Percentiles rank a stretch among this genome's conserved stretches.
Evolutionary conservation across 768 basidiomycete species (phyloP).

Genomic region (Guyanaporus albipodus): DNA sequence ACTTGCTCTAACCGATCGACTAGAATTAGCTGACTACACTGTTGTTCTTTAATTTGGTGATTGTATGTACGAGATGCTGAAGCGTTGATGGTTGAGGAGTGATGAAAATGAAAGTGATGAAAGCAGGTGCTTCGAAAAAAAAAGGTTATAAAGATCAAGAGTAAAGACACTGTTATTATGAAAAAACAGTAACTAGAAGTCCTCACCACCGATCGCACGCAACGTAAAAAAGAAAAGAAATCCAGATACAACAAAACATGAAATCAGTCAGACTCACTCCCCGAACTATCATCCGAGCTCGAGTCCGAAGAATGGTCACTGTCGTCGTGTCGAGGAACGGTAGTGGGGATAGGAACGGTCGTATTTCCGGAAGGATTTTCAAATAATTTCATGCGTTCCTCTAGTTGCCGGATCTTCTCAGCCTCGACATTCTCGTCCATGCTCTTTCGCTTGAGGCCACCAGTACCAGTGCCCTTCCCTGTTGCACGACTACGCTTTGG

Average conservation of each 20-base stretch:
- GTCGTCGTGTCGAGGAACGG: constrained; percentile 37
- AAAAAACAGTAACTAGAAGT: constrained; percentile 26
- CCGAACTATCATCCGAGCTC: constrained; percentile 77
- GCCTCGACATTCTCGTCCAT: constrained; percentile 98
- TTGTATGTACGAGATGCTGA: constrained; percentile 39
- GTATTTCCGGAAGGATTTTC: constrained; percentile 51
- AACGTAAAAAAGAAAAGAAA: constrained; percentile 14
- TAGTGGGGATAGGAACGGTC: constrained; percentile 32
- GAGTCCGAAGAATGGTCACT: constrained; percentile 80
- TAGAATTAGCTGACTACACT: constrained; percentile 50
- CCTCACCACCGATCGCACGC: constrained; percentile 15
- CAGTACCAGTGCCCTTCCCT: constrained; percentile 82
- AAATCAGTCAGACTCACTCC: constrained; percentile 75
- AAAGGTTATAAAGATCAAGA: constrained; percentile 38
- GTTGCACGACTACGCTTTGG: constrained; percentile 56
- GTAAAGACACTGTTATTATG: constrained; percentile 26
- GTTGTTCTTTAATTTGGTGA: constrained; percentile 40
- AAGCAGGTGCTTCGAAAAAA: constrained; percentile 25
- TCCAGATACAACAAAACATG: constrained; percentile 9
- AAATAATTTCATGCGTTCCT: constrained; percentile 84
- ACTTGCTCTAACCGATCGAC: constrained; percentile 24
- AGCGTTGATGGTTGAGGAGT: constrained; percentile 28
- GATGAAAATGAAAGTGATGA: constrained; percentile 20
- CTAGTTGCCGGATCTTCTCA: constrained; percentile 89
- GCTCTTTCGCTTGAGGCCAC: constrained; percentile 88